Conservation (phyloP, 2,329 filamentous ascomycete species). For the Tolypocladium nubicola region DNA sequence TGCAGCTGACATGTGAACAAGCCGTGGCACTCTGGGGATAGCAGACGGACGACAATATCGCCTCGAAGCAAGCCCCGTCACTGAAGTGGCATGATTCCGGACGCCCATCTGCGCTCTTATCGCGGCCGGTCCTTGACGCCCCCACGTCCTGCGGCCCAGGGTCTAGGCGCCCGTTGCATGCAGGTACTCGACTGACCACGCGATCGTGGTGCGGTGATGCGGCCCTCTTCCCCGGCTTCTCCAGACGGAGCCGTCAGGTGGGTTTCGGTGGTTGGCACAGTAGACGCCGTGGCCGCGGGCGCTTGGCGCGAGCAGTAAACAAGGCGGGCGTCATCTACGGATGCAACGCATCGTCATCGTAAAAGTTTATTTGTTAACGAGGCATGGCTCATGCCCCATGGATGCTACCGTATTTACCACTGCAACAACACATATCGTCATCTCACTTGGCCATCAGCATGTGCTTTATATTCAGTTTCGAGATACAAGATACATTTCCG, state of each 20-base stretch:
- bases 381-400: background rate
- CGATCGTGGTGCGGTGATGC: background rate
- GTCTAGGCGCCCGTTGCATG: background rate
- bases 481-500: background rate
- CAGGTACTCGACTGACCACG: background rate
- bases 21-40: background rate
- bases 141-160: no score
- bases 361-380: no score
- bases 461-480: background rate
- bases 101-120: background rate
- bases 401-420: no score
- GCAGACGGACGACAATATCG: background rate
- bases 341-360: no score
- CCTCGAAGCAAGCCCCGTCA: background rate
- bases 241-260: no score
- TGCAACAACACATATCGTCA: background rate
- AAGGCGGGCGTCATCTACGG: no score
- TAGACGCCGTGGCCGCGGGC: no score
- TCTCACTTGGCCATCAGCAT: background rate
- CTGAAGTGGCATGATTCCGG: background rate
- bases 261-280: no score
- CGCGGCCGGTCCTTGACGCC: background rate
- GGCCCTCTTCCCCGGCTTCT: background rate
- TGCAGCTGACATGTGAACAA: background rate
- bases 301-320: no score